Evolutionary conservation across 257 asterid species (phyloP), one percentile per base, ranked within the genome.

Genomic region (Solanum gandarillasii): DNA sequence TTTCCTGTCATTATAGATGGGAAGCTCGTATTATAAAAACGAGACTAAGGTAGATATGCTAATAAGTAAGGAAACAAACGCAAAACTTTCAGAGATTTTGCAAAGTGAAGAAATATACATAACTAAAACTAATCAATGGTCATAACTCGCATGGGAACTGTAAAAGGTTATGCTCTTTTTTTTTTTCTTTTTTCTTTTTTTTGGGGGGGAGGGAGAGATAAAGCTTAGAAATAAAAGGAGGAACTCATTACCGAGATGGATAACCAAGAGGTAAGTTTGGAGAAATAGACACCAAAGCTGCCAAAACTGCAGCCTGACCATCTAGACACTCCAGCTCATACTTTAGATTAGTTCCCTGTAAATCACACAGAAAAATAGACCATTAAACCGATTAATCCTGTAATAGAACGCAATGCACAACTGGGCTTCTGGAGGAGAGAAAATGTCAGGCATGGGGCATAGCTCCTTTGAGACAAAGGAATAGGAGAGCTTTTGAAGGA

Each of bases 221-320:
- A 86, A 67, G 85, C 39, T 38, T 60, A 65, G 16, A 85, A n/a
- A 78, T 35, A 70, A 83, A 89, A 60, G 48, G 41, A 20, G 87
- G 10, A 62, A 74, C 60, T 86, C 88, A 90, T 87, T 89, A 97
- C 99, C 98, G 94, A 90, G 96, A 90, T 83, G 99, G 99, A 91
- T 97, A 97, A 90, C 99, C 99, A 88, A 97, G 98, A 72, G 98
- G 99, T 86, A 96, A 93, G 90, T 92, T 95, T 52, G 90, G 96
- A 35, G 99, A 97, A 88, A 94, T 91, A 85, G 99, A 95, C 90
- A 97, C 97, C 76, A 97, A 86, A 84, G 99, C 92, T 52, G 99
- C 99, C 93, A 97, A 91, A 92, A 94, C 95, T 87, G 98, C 95
- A 5, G 99, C 98, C 90, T 96, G 98, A 86, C 99, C 99, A 90